Conservation (phyloP, 2,329 filamentous ascomycete species). For the Aureobasidium melanogenum region DNA sequence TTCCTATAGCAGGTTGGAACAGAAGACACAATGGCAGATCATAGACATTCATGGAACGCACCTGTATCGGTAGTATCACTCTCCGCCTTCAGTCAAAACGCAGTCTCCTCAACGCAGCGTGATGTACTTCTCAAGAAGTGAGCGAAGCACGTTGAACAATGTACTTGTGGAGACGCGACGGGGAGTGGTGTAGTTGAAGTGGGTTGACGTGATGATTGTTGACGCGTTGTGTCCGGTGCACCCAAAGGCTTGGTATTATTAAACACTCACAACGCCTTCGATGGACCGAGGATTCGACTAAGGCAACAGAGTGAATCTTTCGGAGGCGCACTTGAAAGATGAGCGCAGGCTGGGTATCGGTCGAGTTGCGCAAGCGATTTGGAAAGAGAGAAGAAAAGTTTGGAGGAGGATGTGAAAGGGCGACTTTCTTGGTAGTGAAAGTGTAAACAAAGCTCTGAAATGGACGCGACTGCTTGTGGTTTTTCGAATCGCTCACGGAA, state of each 20-base stretch:
- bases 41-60: too few relatives aligned
- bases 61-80: too few relatives aligned
- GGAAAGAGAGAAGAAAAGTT: neutral
- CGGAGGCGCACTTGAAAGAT: too few relatives aligned
- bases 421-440: neutral
- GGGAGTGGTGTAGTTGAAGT: neutral
- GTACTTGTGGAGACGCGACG: too few relatives aligned
- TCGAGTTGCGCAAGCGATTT: neutral
- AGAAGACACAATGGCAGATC: too few relatives aligned
- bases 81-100: too few relatives aligned
- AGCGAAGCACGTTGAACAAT: too few relatives aligned
- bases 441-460: neutral
- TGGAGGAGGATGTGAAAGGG: neutral
- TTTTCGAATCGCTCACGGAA: neutral
- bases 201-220: neutral
- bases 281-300: neutral
- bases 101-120: too few relatives aligned
- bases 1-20: too few relatives aligned
- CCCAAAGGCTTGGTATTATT: neutral
- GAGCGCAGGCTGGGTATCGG: too few relatives aligned
- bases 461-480: neutral
- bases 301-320: neutral
- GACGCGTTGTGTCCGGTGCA: neutral
- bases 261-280: neutral
- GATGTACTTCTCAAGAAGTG: too few relatives aligned